A percentile compares a stretch with the other conserved stretches of the same genome.
phyloP scores from a whole-genome alignment of 176 grass and related monocot genomes.

The Thalia dealbata region DNA sequence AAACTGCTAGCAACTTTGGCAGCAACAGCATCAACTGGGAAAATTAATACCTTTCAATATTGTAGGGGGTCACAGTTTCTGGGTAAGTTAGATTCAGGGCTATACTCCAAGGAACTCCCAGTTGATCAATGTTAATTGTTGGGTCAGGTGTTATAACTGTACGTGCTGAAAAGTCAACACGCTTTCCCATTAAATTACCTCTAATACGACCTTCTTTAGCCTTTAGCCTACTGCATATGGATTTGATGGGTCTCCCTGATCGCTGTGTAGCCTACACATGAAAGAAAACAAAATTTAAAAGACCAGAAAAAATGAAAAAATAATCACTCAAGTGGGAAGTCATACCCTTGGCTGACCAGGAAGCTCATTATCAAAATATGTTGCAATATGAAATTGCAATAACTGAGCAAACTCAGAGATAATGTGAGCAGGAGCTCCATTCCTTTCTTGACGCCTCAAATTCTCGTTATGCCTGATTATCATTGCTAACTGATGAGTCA shows the following conservation, averaged over 20 bases:
- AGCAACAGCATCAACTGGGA: not conserved
- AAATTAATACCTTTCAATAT: conserved; percentile 68
- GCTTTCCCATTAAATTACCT: conserved; percentile 98
- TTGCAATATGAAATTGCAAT: conserved; percentile 95
- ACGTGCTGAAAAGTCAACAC: conserved; percentile 94
- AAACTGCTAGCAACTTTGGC: not conserved
- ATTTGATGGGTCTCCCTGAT: conserved; percentile 95
- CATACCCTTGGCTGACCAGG: conserved; percentile 84
- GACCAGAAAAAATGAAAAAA: not conserved
- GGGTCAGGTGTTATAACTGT: conserved; percentile 92
- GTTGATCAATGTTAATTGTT: conserved; percentile 92
- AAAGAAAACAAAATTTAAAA: conserved; percentile 7
- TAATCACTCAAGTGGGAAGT: not conserved
- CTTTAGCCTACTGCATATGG: conserved; percentile 93
- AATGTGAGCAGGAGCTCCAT: conserved; percentile 97
- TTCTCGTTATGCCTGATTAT: conserved; percentile 98
- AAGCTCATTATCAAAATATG: conserved; percentile 98
- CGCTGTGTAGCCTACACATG: conserved; percentile 72
- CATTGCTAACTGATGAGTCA: conserved; percentile 97
- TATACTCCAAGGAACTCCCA: conserved; percentile 97
- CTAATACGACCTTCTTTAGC: conserved; percentile 98
- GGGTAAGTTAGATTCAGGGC: conserved; percentile 92
- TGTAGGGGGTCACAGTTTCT: conserved; percentile 96
- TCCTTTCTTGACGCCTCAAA: conserved; percentile 88
- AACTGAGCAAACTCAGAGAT: conserved; percentile 96